Evolutionary conservation across 2,329 filamentous ascomycete species (phyloP).

Genomic region (Drechslerella dactyloides): DNA sequence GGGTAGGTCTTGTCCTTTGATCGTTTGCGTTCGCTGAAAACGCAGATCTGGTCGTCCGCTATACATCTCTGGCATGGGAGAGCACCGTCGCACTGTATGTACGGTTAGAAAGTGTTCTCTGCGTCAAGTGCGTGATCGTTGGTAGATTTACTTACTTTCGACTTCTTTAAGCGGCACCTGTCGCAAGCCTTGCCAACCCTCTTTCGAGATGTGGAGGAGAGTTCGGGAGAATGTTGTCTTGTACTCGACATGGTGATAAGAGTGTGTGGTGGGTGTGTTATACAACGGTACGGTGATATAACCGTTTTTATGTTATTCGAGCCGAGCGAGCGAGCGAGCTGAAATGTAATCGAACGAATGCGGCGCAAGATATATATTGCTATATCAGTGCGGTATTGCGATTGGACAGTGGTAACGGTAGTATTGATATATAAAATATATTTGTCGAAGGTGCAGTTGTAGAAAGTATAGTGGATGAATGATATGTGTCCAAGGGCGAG

Average conservation of each 20-base stretch:
- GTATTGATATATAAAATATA: too few relatives aligned
- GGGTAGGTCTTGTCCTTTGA: constrained; percentile 48
- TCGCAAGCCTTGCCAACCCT: constrained; percentile 48
- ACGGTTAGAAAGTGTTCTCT: too few relatives aligned
- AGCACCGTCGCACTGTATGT: constrained; percentile 31
- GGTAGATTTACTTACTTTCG: constrained; percentile 21
- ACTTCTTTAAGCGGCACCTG: constrained; percentile 48
- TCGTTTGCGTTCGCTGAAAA: constrained; percentile 47
- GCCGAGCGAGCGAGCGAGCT: not conserved
- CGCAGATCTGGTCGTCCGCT: constrained; percentile 43
- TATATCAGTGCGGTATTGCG: too few relatives aligned
- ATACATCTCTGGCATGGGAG: constrained; percentile 47
- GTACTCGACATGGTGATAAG: constrained; percentile 40
- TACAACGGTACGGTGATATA: not conserved
- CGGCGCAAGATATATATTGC: too few relatives aligned
- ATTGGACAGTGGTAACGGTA: too few relatives aligned
- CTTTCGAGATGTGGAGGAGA: constrained; percentile 40
- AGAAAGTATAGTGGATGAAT: too few relatives aligned
- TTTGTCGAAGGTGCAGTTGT: too few relatives aligned
- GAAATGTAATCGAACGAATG: not conserved
- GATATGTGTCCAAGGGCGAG: too few relatives aligned
- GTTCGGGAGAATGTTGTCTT: constrained; percentile 45
- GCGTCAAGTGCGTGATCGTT: not conserved
- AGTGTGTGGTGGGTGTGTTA: constrained; percentile 22
- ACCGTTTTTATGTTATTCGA: not conserved